Percentiles rank a stretch among this genome's conserved stretches.
Evolutionary conservation across 805 yeast genomes (phyloP).

Genomic region (Zygotorulaspora chibaensis): DNA sequence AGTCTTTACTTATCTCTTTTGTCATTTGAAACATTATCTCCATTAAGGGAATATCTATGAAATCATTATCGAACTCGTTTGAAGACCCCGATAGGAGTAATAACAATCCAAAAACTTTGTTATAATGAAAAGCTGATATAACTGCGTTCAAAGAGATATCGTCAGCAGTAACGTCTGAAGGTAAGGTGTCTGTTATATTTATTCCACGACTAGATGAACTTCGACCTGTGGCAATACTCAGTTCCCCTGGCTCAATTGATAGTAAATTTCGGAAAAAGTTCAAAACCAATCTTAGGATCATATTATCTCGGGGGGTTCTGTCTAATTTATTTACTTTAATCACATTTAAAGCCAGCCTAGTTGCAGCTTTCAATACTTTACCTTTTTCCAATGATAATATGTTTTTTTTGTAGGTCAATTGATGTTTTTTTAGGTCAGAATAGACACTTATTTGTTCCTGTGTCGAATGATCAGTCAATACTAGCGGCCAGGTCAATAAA

Average conservation of each 20-base stretch:
- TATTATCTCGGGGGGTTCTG: conserved; percentile 67
- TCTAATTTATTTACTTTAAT: conserved; percentile 48
- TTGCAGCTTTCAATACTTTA: conserved; percentile 59
- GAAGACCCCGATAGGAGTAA: conserved; percentile 68
- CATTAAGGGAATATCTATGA: conserved; percentile 57
- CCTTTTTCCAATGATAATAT: conserved; percentile 58
- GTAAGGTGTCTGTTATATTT: conserved; percentile 38
- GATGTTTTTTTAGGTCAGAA: conserved; percentile 60
- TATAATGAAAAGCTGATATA: conserved; percentile 54
- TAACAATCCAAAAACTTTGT: conserved; percentile 68
- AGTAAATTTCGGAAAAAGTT: conserved; percentile 75
- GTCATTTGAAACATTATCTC: conserved; percentile 66
- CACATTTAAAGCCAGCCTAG: conserved; percentile 63
- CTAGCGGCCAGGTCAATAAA: conserved; percentile 81
- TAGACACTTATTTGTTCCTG: conserved; percentile 54
- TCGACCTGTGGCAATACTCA: conserved; percentile 44
- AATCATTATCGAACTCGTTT: conserved; percentile 54
- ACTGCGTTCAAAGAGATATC: conserved; percentile 66
- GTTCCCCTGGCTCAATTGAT: conserved; percentile 66
- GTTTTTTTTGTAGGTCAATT: conserved; percentile 64
- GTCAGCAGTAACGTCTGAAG: conserved; percentile 52
- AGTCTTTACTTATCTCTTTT: conserved; percentile 47
- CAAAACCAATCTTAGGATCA: conserved; percentile 65
- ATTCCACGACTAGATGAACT: conserved; percentile 31
- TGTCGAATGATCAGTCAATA: conserved; percentile 55